Base-by-base conservation (phyloP, 495 filamentous ascomycete genomes). In the Podospora pseudopauciseta region DNA sequence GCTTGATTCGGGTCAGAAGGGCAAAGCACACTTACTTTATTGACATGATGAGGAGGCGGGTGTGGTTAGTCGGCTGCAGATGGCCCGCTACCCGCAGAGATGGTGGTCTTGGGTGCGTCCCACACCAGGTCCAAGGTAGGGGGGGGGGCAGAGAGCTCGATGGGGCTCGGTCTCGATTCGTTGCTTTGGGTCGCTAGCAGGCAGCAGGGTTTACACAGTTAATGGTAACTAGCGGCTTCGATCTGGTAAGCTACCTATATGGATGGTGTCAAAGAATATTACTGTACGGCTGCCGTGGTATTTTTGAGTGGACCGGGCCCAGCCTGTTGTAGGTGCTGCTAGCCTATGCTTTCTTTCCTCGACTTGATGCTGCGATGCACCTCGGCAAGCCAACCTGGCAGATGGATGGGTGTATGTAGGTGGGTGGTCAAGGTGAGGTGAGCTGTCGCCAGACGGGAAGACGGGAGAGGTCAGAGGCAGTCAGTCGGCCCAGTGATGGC, bases 21-120 rank as follows among this genome's bases (percentile, higher is more conserved):
- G 66, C 63, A 70, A 68, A 70, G 75, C 66, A 72, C 73, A 85
- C 86, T 78, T 85, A 89, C 87, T 89, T 89, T 83, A 89, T 84
- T 81, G 87, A 89, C 87, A 89, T 89, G 76, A 80, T 83, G 76
- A 81, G 71, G 74, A 70, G 76, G 73, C 73, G 77, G 77, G 76
- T 79, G 77, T 49, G 39, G 39, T 49, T 49, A 49, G 74, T 77
- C 78, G 78, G 78, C 78, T 78, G 77, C 78, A 78, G 75, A 72
- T 71, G 67, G 71, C 68, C 76, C 67, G 63, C 66, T 65, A 68
- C 63, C 66, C 66, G 68, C 66, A 68, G 70, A 72, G 70, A 61
- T 74, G 68, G 66, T 64, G 67, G 67, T 70, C 65, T 59, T 63
- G 27, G 61, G 60, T 62, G 26, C 72, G 73, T 74, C 74, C 75